Evolutionary conservation across 805 yeast genomes (phyloP), one percentile per base, ranked within the genome.

Genomic region (Kazachstania taianensis): DNA sequence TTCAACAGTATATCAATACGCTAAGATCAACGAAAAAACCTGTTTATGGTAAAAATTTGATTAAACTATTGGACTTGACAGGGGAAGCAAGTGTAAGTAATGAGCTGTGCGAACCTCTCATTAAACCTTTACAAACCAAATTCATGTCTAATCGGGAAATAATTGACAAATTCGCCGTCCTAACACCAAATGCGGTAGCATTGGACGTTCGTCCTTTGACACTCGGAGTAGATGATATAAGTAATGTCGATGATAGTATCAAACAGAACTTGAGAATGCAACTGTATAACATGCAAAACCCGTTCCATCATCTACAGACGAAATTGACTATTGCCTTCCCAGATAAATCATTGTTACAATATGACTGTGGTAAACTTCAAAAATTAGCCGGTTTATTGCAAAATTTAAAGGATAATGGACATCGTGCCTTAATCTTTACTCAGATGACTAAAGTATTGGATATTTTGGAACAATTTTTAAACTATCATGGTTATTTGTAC

Each of bases 391-490:
- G 64, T 3, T 62, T 92, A 31, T 60, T 92, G 37, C 83, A 80
- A 39, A 80, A 84, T 18, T 65, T 94, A 43, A 80, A 81, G 35
- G 78, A 81, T 24, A 76, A 76, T 30, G 97, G 97, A 0, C 99
- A 92, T 55, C 69, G 98, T 42, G 96, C 94, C 0, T 69, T 92
- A 42, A 89, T 92, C 39, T 92, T 92, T 63, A 92, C 99, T 0
- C 99, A 92, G 54, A 92, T 92, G 99, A 89, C 98, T 2, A 83
- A 83, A 53, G 97, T 92, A 7, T 67, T 92, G 57, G 98, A 92
- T 60, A 76, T 94, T 30, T 61, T 92, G 38, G 99, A 92, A 53
- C 89, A 83, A 54, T 94, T 92, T 52, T 66, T 92, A 61, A 92
- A 89, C 55, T 81, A 85, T 46, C 94, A 87, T 62, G 98, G 98